Base-by-base conservation (phyloP, 139 green algal species). In the Microglena sp. region DNA sequence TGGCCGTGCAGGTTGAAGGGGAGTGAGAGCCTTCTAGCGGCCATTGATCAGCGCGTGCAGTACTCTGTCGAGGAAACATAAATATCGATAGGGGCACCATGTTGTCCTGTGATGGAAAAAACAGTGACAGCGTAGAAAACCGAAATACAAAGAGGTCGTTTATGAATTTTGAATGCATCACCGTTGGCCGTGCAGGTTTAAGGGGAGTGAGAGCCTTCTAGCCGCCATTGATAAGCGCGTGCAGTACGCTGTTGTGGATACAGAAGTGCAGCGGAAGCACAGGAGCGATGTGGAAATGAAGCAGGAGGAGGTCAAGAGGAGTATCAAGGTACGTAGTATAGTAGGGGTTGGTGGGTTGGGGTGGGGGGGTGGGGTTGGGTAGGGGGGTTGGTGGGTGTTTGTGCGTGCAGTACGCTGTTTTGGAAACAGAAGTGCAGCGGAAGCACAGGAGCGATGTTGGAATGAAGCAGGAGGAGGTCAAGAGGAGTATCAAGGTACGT, bases 271-370 rank as follows among this genome's bases (percentile, higher is more conserved):
- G 2, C 55, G 35, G 33, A 59, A 57, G 22, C 61, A 56, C 40
- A 36, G 55, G 57, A 44, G 30, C 5, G 69, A 75, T n/a, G 34
- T 77, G 11, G 67, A 76, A 18, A 32, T 18, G 27, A 50, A 33
- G 43, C 46, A 80, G 35, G 75, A 85, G 24, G 70, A 74, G 24
- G 69, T 73, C 22, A 79, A 74, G 53, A 81, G 64, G 45, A 68
- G 61, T 53, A 43, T 84, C n/a, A 76, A 77, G 60, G 79, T 77
- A 60, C 31, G 66, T n/a, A n/a, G n/a, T n/a, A n/a, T n/a, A n/a
- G n/a, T n/a, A n/a, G n/a, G n/a, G n/a, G n/a, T n/a, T n/a, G n/a
- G n/a, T n/a, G n/a, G n/a, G n/a, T n/a, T n/a, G n/a, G n/a, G n/a
- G n/a, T n/a, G n/a, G n/a, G n/a, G n/a, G n/a, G n/a, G n/a, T n/a